Evolutionary conservation across 2,329 filamentous ascomycete genomes (phyloP).

Genomic region (Diplodia mutila): DNA sequence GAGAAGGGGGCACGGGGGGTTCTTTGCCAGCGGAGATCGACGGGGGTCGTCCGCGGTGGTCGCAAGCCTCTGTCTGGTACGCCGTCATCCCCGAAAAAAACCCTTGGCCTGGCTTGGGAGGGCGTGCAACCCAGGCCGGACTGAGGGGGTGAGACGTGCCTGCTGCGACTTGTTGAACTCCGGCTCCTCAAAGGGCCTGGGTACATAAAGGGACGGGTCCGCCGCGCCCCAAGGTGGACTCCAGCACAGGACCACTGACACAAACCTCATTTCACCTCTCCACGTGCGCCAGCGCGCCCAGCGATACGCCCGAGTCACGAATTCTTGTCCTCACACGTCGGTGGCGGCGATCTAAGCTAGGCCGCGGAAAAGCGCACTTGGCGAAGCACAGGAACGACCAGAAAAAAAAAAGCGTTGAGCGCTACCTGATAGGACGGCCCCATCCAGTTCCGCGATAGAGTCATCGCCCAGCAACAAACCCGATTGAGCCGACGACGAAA

Average conservation of each 20-base stretch:
- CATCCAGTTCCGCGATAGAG: slow-evolving; percentile 18
- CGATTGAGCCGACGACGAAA: neutral
- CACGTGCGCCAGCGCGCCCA: slow-evolving; percentile 3
- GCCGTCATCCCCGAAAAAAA: slow-evolving; percentile 17
- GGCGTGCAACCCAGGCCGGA: slow-evolving; percentile 2
- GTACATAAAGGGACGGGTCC: slow-evolving; percentile 12
- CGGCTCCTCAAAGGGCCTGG: slow-evolving; percentile 6
- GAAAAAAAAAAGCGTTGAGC: slow-evolving; percentile 23
- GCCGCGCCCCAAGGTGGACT: neutral
- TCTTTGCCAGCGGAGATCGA: slow-evolving; percentile 14
- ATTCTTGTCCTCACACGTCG: neutral
- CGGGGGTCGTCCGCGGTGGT: neutral
- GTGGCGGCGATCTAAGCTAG: slow-evolving; percentile 3
- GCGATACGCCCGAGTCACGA: slow-evolving; percentile 11
- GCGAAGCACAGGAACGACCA: neutral
- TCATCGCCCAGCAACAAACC: slow-evolving; percentile 5
- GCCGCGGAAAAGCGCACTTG: slow-evolving; percentile 14
- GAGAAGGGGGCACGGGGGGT: slow-evolving; percentile 11
- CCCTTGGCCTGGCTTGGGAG: slow-evolving; percentile 17
- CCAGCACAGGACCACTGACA: neutral
- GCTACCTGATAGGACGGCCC: slow-evolving; percentile 16
- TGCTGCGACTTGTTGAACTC: slow-evolving; percentile 22
- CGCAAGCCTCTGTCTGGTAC: neutral
- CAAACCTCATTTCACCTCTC: slow-evolving; percentile 2
- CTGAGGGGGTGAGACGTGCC: slow-evolving; percentile 12